phyloP scores from a whole-genome alignment of 106 monocot species.

The Apostasia shenzhenica region DNA sequence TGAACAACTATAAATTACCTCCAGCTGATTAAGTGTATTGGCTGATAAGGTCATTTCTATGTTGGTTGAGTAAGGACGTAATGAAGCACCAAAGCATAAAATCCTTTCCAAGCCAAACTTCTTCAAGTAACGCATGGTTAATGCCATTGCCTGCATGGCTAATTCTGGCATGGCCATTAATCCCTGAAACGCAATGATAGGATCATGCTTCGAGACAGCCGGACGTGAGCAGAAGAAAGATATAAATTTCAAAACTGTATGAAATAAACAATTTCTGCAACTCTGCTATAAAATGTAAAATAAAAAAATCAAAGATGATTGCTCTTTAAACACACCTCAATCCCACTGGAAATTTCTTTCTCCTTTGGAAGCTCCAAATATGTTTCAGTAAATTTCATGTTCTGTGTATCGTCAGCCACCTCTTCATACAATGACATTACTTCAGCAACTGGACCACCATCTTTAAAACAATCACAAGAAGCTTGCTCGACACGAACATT shows the following conservation, averaged over 20 bases:
- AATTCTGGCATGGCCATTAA: conserved; percentile 81
- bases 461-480: conserved; percentile 53
- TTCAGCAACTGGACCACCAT: conserved; percentile 79
- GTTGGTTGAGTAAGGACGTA: conserved; percentile 57
- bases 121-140: conserved; percentile 74
- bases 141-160: conserved; percentile 77
- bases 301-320: neutral
- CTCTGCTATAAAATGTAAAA: neutral
- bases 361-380: conserved; percentile 9
- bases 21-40: conserved; percentile 85
- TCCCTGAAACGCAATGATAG: conserved; percentile 32
- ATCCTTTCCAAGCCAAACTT: conserved; percentile 88
- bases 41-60: conserved; percentile 72
- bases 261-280: neutral
- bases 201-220: neutral
- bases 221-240: neutral
- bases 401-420: conserved; percentile 15
- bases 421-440: conserved; percentile 73
- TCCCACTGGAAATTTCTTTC: conserved; percentile 27
- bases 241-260: neutral
- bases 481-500: conserved; percentile 64
- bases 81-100: conserved; percentile 66
- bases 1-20: conserved; percentile 35
- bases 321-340: conserved; percentile 43
- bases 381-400: conserved; percentile 12